These are phyloP conservation scores for Diplotaxis tenuifolia DNA, from an alignment of 345 rosid species.

Conservation along the genomic window DNA sequence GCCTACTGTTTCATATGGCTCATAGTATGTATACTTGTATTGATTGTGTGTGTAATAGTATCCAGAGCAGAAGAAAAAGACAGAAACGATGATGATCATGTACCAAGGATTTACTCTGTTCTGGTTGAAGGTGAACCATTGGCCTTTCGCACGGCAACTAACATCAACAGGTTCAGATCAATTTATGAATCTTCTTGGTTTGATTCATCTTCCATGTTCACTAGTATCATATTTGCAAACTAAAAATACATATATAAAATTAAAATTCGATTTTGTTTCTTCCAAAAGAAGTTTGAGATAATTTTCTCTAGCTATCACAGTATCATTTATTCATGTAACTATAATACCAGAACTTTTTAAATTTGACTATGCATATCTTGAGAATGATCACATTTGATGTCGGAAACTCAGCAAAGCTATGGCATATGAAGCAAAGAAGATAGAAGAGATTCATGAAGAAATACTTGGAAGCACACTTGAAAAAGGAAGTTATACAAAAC, in stretches of 20 bases:
- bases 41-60: slow-evolving; percentile 25
- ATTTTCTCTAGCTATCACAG: neutral
- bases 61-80: slow-evolving; percentile 28
- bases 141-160: slow-evolving; percentile 41
- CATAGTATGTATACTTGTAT: slow-evolving; percentile 29
- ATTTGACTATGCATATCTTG: neutral
- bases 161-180: slow-evolving; percentile 43
- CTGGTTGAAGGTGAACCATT: slow-evolving; percentile 63
- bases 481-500: slow-evolving; percentile 64
- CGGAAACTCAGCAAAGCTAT: slow-evolving; percentile 40
- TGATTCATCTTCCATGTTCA: neutral
- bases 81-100: slow-evolving; percentile 33
- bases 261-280: neutral
- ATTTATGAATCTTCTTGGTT: neutral
- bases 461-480: slow-evolving; percentile 56
- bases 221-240: neutral
- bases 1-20: slow-evolving; percentile 23
- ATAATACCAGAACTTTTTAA: neutral
- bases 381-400: neutral
- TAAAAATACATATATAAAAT: neutral
- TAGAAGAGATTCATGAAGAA: slow-evolving; percentile 59
- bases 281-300: neutral
- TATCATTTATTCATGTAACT: neutral
- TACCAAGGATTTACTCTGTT: slow-evolving; percentile 49
- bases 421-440: slow-evolving; percentile 45